Evolutionary conservation across 2,329 filamentous ascomycete species (phyloP).

Genomic region (Paecilomyces variotii): DNA sequence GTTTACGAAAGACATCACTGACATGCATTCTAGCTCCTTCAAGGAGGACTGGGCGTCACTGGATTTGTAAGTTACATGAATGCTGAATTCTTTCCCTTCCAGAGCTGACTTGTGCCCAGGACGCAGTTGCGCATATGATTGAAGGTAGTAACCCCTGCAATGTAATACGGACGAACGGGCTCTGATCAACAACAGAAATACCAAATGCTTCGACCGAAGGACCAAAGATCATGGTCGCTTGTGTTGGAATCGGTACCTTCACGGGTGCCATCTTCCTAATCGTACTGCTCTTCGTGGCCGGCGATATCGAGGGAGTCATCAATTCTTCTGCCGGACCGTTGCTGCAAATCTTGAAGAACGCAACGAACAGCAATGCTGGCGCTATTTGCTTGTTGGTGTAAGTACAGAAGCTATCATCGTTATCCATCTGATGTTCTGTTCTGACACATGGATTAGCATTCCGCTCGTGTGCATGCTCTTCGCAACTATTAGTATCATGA

Average conservation of each 20-base stretch:
- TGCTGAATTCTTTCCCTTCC: neutral
- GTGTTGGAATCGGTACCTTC: constrained; percentile 54
- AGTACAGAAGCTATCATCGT: constrained; percentile 4
- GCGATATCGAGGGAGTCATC: constrained; percentile 50
- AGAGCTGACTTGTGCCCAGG: constrained; percentile 15
- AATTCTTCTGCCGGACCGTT: constrained; percentile 49
- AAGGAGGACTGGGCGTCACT: constrained; percentile 48
- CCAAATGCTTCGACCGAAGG: constrained; percentile 45
- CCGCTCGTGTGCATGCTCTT: constrained; percentile 58
- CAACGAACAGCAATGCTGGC: constrained; percentile 54
- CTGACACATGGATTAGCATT: constrained; percentile 30
- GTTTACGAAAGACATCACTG: constrained; percentile 5
- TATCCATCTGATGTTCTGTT: neutral
- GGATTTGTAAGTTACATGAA: constrained; percentile 38
- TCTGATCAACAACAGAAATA: constrained; percentile 23
- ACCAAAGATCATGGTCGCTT: constrained; percentile 59
- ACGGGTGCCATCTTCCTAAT: constrained; percentile 57
- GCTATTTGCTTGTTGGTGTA: constrained; percentile 57
- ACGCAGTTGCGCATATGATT: constrained; percentile 45
- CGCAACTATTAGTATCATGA: constrained; percentile 57
- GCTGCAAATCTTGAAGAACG: constrained; percentile 55
- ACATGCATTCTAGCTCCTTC: constrained; percentile 26
- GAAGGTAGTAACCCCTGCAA: constrained; percentile 24
- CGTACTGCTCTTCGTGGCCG: constrained; percentile 56
- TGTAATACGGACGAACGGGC: neutral